A percentile compares a stretch with the other conserved stretches of the same genome.
phyloP scores from a whole-genome alignment of 2,329 filamentous ascomycete genomes.

The Ascochyta pisi region DNA sequence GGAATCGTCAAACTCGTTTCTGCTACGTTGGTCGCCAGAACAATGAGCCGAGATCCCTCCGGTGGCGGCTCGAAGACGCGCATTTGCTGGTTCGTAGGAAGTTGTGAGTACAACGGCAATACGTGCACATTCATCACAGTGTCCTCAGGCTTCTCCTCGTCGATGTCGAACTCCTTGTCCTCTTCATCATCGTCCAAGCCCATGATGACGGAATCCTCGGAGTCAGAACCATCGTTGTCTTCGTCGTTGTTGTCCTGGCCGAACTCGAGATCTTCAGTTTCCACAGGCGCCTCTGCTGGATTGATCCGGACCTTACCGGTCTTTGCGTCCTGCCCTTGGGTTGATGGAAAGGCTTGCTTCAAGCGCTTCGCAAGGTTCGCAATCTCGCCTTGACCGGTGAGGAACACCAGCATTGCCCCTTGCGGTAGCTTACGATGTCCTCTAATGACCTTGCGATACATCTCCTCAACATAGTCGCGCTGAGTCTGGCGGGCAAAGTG shows the following conservation, averaged over 20 bases:
- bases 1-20: conserved; percentile 98
- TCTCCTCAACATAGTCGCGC: conserved; percentile 89
- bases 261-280: conserved; percentile 87
- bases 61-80: conserved; percentile 87
- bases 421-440: conserved; percentile 90
- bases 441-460: conserved; percentile 82
- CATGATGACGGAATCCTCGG: conserved; percentile 66
- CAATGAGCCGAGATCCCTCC: conserved; percentile 81
- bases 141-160: conserved; percentile 68
- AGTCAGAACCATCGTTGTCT: conserved; percentile 58
- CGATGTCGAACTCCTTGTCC: conserved; percentile 68
- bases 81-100: conserved; percentile 90
- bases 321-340: conserved; percentile 56
- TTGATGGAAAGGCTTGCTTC: conserved; percentile 68
- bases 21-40: conserved; percentile 94
- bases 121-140: conserved; percentile 76
- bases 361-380: conserved; percentile 79
- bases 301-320: conserved; percentile 76
- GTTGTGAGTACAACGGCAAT: conserved; percentile 89
- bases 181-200: conserved; percentile 67
- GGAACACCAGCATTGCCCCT: conserved; percentile 89
- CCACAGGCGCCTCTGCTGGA: conserved; percentile 77
- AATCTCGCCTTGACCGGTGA: conserved; percentile 95
- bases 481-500: conserved; percentile 87
- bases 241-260: conserved; percentile 59